Evolutionary conservation across 2,329 filamentous ascomycete genomes (phyloP).

Genomic region (Epichloe typhina): DNA sequence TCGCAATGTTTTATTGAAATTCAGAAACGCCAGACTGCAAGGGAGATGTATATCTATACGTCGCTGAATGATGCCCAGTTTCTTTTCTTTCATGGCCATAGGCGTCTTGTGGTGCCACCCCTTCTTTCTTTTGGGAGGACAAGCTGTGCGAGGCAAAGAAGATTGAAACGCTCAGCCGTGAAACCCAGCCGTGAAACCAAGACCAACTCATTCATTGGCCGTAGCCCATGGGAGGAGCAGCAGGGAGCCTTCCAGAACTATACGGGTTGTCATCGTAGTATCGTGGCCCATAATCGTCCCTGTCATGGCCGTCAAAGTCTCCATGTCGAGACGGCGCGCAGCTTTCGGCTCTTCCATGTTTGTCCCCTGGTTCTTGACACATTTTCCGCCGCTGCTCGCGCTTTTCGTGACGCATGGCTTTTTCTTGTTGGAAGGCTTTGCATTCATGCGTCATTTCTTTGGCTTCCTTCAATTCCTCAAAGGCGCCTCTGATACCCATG

Average conservation of each 20-base stretch:
- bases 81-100: neutral
- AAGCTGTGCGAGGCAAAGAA: too few relatives aligned
- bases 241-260: conserved; percentile 25
- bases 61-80: neutral
- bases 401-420: conserved; percentile 33
- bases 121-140: neutral
- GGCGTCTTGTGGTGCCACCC: neutral
- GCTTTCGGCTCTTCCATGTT: conserved; percentile 29
- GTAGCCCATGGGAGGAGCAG: conserved; percentile 16
- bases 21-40: neutral
- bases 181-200: too few relatives aligned
- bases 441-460: conserved; percentile 35
- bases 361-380: conserved; percentile 18
- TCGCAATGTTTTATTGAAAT: neutral
- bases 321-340: conserved; percentile 27
- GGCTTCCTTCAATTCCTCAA: conserved; percentile 43
- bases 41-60: neutral
- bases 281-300: conserved; percentile 28
- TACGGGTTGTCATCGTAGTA: conserved; percentile 37
- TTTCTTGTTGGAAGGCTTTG: conserved; percentile 36
- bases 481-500: conserved; percentile 42
- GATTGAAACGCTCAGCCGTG: too few relatives aligned
- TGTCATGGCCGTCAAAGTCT: conserved; percentile 26
- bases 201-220: conserved; percentile 3
- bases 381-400: conserved; percentile 25